These are phyloP conservation scores for Chrysoporthe cubensis DNA, from an alignment of 2,329 filamentous ascomycete genomes.

Conservation along the genomic window DNA sequence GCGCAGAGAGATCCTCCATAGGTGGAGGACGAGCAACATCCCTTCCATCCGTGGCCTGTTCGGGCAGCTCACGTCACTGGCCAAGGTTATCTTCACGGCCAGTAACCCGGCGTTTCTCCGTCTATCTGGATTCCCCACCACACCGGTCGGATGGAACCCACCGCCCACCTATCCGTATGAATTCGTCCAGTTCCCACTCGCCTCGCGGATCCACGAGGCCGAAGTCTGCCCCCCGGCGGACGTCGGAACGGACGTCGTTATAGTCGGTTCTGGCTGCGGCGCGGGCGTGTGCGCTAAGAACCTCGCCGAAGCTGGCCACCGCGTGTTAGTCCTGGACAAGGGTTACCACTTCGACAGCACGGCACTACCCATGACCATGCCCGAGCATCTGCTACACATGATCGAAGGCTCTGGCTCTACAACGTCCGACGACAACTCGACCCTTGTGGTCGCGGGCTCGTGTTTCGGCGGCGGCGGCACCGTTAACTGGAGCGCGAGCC, in stretches of 20 bases:
- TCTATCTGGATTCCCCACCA: constrained; percentile 44
- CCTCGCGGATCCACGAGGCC: neutral
- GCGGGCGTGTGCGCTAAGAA: constrained; percentile 30
- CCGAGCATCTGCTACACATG: constrained; percentile 63
- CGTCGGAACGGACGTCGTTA: constrained; percentile 27
- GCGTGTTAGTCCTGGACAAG: constrained; percentile 82
- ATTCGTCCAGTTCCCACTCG: constrained; percentile 22
- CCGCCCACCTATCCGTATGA: constrained; percentile 21
- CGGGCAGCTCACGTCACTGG: constrained; percentile 48
- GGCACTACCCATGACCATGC: constrained; percentile 72
- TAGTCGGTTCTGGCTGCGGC: constrained; percentile 30
- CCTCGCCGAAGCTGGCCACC: constrained; percentile 31
- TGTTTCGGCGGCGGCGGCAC: constrained; percentile 84
- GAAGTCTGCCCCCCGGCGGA: neutral
- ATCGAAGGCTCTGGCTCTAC: constrained; percentile 67
- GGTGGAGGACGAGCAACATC: constrained; percentile 52
- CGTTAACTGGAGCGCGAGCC: constrained; percentile 74
- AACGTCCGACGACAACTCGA: constrained; percentile 57
- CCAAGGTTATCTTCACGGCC: constrained; percentile 50
- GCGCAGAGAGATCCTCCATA: constrained; percentile 41
- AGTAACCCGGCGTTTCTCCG: constrained; percentile 48
- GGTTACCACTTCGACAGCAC: constrained; percentile 72
- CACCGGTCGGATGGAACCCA: constrained; percentile 32
- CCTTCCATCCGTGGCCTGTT: constrained; percentile 50
- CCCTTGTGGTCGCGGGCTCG: constrained; percentile 68